phyloP scores from a whole-genome alignment of 2,329 filamentous ascomycete genomes.

The Epichloe amarillans region DNA sequence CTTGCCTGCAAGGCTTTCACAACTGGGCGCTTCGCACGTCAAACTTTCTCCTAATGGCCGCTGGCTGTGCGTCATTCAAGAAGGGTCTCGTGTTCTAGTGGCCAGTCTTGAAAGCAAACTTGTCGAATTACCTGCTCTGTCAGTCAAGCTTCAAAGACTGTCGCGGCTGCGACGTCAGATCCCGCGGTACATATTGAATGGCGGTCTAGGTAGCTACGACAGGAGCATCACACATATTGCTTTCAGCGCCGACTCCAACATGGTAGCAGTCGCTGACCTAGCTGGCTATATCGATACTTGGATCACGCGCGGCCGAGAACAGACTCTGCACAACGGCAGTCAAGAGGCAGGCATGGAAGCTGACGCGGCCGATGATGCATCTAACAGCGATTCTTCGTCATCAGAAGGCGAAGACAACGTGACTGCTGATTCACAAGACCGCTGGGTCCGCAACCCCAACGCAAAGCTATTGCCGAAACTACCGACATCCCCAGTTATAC shows the following conservation, averaged over 20 bases:
- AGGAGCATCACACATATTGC: slow-evolving; percentile 58
- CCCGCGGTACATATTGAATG: slow-evolving; percentile 42
- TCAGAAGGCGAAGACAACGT: slow-evolving; percentile 29
- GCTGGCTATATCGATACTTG: slow-evolving; percentile 82
- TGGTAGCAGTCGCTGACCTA: slow-evolving; percentile 69
- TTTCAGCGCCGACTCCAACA: slow-evolving; percentile 69
- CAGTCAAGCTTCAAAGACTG: slow-evolving; percentile 32
- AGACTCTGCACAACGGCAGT: slow-evolving; percentile 15
- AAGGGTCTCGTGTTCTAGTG: slow-evolving; percentile 44
- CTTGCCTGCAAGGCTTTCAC: slow-evolving; percentile 42
- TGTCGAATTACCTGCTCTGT: slow-evolving; percentile 8
- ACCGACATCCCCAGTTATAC: slow-evolving; percentile 47
- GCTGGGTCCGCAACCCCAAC: slow-evolving; percentile 64
- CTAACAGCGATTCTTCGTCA: slow-evolving; percentile 27
- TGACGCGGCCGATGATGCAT: slow-evolving; percentile 20
- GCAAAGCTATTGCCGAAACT: slow-evolving; percentile 57
- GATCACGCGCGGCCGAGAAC: slow-evolving; percentile 43
- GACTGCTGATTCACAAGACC: slow-evolving; percentile 28
- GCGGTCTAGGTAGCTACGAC: slow-evolving; percentile 63
- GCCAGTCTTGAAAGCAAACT: slow-evolving; percentile 14
- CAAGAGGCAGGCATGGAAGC: slow-evolving; percentile 19
- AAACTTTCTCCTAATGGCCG: slow-evolving; percentile 55
- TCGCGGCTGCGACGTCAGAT: slow-evolving; percentile 39
- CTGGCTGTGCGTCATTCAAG: slow-evolving; percentile 55
- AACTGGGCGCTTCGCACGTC: slow-evolving; percentile 54